A percentile compares a stretch with the other conserved stretches of the same genome.
Evolutionary conservation across 257 asterid genomes (phyloP).

Genomic region (Petunia axillaris): DNA sequence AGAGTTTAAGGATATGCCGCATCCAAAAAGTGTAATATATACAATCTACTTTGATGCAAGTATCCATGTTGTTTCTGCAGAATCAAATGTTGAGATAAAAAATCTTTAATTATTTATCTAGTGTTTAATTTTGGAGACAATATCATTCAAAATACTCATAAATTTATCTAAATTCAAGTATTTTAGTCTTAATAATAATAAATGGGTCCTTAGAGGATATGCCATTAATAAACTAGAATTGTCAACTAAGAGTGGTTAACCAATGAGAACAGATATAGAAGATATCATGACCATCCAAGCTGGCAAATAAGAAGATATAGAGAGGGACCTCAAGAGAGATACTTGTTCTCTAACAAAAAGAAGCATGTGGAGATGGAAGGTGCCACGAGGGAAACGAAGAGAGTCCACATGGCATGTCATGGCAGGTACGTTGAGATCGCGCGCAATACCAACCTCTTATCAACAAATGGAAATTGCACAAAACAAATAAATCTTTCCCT

Average conservation of each 20-base stretch:
- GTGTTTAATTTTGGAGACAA: no score
- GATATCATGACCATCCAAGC: constrained; percentile 38
- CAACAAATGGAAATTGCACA: constrained; percentile 36
- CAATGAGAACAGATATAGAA: constrained; percentile 29
- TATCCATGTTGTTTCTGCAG: no score
- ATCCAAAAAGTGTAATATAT: no score
- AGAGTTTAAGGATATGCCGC: no score
- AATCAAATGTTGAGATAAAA: no score
- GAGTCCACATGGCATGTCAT: constrained; percentile 57
- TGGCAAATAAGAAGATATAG: constrained; percentile 36
- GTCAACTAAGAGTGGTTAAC: neutral
- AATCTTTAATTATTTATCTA: no score
- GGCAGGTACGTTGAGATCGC: constrained; percentile 72
- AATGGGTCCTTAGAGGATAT: neutral
- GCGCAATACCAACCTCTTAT: constrained; percentile 62
- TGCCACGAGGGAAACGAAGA: constrained; percentile 50
- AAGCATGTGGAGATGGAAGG: constrained; percentile 40
- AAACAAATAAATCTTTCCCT: constrained; percentile 22
- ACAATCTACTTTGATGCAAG: no score
- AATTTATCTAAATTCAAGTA: no score
- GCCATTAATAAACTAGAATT: neutral
- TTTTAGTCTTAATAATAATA: no score
- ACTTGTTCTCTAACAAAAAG: neutral
- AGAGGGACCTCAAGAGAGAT: neutral
- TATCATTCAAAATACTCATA: no score